Evolutionary conservation across 23 red algal species (phyloP), one percentile per base, ranked within the genome.

Genomic region (Agarophyton chilense): DNA sequence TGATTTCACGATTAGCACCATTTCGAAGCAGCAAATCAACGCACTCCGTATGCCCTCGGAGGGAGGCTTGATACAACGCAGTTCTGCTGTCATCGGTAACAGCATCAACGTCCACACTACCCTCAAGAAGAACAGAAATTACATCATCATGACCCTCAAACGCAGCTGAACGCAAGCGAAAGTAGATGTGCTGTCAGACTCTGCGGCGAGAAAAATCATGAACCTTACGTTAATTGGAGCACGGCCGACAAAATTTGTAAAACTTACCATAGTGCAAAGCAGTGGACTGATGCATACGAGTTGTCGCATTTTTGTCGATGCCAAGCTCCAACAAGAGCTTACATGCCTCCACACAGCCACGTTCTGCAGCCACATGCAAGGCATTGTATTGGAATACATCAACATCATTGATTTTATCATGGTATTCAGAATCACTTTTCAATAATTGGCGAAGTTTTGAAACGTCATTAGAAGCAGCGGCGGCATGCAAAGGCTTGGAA

Each of bases 291-390:
- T 85, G 71, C 79, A 93, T 77, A 24, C 67, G 49, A 6, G 90
- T 86, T 38, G 19, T 24, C 2, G 79, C 63, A 2, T 72, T 40
- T 19, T 56, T 36, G 46, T 84, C 68, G 28, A 63, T 79, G 33
- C 80, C 80, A 10, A 49, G 41, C 8, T 76, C 83, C 17, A 94
- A 31, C 21, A 94, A 61, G 11, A 86, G 72, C 19, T 50, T 24
- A 44, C 72, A 68, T 42, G 73, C 78, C 8, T 71, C 79, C 2
- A 62, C 41, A 56, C 54, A 38, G 21, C 92, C 92, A 19, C 57
- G 71, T 76, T 94, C 92, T n/a, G 84, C 83, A 13, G 92, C 92
- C 10, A 88, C 26, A 72, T 94, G 92, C 32, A 94, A 57, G 12
- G 92, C 56, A 5, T 83, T 94, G 71, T 94, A 94, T 31, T 62